These are phyloP conservation scores for Coemansia sp. DNA, from an alignment of 192 early-diverging fungal species.

Conservation along the genomic window DNA sequence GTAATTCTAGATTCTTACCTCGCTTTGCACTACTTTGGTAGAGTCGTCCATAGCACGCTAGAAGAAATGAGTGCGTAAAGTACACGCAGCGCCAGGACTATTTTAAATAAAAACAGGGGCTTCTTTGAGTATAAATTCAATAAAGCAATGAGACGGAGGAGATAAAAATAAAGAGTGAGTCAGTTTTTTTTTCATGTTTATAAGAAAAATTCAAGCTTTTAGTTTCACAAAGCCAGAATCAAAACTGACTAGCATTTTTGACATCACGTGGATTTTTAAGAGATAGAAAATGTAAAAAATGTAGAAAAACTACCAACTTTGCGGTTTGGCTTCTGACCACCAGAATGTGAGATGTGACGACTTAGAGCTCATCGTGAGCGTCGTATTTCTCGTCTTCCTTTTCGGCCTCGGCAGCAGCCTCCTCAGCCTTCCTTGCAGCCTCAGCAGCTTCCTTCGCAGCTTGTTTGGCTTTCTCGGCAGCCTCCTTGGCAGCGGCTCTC, in stretches of 20 bases:
- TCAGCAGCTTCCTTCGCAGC: conserved; percentile 19
- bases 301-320: neutral
- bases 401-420: conserved; percentile 28
- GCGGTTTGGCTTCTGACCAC: too few species aligned
- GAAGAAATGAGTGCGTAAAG: neutral
- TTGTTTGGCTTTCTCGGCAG: conserved; percentile 18
- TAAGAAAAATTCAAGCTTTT: neutral
- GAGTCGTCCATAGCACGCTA: neutral
- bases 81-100: neutral
- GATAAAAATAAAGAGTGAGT: neutral
- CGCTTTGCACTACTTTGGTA: neutral
- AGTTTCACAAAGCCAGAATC: neutral
- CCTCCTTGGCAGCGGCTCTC: conserved; percentile 19
- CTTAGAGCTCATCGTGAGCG: conserved; percentile 53
- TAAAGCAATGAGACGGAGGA: neutral
- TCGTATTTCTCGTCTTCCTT: conserved; percentile 24
- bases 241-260: too few species aligned
- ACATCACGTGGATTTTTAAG: conserved; percentile 5
- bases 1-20: conserved; percentile 3
- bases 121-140: neutral
- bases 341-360: neutral
- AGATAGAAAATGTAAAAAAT: conserved; percentile 1
- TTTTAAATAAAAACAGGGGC: neutral
- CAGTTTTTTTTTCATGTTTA: too few species aligned
- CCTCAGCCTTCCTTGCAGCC: conserved; percentile 32